A percentile compares a stretch with the other conserved stretches of the same genome.
Evolutionary conservation across 2,329 filamentous ascomycete species (phyloP).

Genomic region (Hawksworthiomyces lignivorus): DNA sequence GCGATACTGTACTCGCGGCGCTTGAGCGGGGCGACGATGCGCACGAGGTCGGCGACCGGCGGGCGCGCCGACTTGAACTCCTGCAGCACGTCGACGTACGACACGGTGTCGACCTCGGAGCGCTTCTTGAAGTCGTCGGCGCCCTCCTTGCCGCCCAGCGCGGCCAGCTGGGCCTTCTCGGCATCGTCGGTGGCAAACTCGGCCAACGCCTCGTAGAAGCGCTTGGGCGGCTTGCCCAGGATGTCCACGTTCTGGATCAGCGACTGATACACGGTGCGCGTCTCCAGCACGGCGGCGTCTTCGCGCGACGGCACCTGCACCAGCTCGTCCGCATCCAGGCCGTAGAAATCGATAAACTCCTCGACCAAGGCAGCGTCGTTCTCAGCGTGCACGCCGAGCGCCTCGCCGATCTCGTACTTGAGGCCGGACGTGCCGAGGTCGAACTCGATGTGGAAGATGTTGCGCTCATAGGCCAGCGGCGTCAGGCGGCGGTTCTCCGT

Average conservation of each 20-base stretch:
- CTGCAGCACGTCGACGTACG: slow-evolving; percentile 81
- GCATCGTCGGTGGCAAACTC: slow-evolving; percentile 76
- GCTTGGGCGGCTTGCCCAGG: slow-evolving; percentile 92
- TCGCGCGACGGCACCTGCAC: slow-evolving; percentile 90
- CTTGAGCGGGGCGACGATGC: slow-evolving; percentile 86
- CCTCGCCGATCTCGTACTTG: slow-evolving; percentile 95
- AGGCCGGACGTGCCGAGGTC: slow-evolving; percentile 86
- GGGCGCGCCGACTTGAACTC: slow-evolving; percentile 89
- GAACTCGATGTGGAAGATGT: slow-evolving; percentile 99
- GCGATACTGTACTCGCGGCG: slow-evolving; percentile 98
- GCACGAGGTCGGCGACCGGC: slow-evolving; percentile 77
- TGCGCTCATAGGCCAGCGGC: slow-evolving; percentile 81
- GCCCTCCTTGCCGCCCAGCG: slow-evolving; percentile 70
- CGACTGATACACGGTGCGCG: slow-evolving; percentile 86
- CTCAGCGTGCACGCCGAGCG: slow-evolving; percentile 90
- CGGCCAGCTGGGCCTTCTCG: slow-evolving; percentile 72
- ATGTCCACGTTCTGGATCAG: slow-evolving; percentile 91
- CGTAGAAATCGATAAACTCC: slow-evolving; percentile 86
- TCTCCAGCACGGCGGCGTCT: slow-evolving; percentile 64
- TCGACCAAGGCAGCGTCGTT: slow-evolving; percentile 74
- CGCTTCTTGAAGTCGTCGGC: slow-evolving; percentile 88
- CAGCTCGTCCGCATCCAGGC: slow-evolving; percentile 70
- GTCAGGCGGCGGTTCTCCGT: slow-evolving; percentile 95
- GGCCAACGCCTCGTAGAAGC: slow-evolving; percentile 89
- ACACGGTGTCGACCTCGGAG: slow-evolving; percentile 82